Evolutionary conservation across 2,329 filamentous ascomycete species (phyloP), one percentile per base, ranked within the genome.

Genomic region (Alternaria ethzedia): DNA sequence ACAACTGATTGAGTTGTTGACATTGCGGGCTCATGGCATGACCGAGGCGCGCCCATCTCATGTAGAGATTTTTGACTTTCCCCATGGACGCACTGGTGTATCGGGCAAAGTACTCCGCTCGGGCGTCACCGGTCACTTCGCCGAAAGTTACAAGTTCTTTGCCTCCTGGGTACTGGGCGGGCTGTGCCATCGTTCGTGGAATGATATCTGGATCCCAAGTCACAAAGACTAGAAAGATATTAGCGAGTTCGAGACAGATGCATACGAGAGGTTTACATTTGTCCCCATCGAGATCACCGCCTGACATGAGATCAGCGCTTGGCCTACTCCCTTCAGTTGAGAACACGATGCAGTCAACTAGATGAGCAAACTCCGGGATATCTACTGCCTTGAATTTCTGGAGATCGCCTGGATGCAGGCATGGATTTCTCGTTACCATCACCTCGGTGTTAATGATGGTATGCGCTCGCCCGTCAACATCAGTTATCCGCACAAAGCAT

Each of bases 271-370:
- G n/a, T 77, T 69, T 70, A 81, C 80, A 82, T 26, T 70, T 79
- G 65, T 83, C 80, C 6, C 81, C 80, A 56, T 83, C 81, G 4
- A 83, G 67, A 69, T 83, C 81, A 13, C 81, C 80, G 2, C 81
- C 80, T 17, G 81, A 82, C 80, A 82, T 82, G 54, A 82, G 66
- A 64, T 83, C 81, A 6, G 81, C 80, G 8, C 75, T 76, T 7
- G 81, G 80, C 45, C 81, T 65, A 23, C 69, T 74, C 8, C 81
- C 81, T 54, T 68, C 59, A 2, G 76, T 78, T 5, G 81, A 69
- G 61, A 82, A 82, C 10, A 83, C 79, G 45, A 83, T 81, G 62
- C 81, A 82, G 61, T 82, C 81, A 8, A 78, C 74, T 12, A 82
- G 68, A 54, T 82, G 79, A 9, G 75, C 65, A 21, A 81, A 70